Evolutionary conservation across 2,329 filamentous ascomycete species (phyloP), one percentile per base, ranked within the genome.

Genomic region (Apiospora kogelbergensis): DNA sequence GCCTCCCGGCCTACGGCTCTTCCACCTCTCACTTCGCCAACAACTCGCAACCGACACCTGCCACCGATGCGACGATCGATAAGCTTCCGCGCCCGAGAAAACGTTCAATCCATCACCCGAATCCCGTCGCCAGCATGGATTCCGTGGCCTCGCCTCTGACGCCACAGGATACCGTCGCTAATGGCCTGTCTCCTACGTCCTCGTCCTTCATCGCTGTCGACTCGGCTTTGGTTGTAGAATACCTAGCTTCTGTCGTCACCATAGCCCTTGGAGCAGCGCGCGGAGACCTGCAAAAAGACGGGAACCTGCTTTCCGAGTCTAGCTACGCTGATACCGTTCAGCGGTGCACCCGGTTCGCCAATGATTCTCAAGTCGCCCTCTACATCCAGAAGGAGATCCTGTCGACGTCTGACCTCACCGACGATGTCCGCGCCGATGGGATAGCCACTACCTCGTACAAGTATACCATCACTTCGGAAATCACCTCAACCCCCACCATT

Each of bases 311-410:
- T 71, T 94, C 94, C 69, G 86, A 90, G 76, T 81, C 85, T 69
- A 89, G 87, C 74, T 88, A 93, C 74, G 83, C 86, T 67, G 95
- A 98, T 75, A 98, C 96, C 7, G 83, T 97, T 68, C 90, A 94
- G 78, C 89, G 94, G 83, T 98, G 95, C 81, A 90, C 90, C 73
- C 91, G 95, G 76, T 98, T 98, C 81, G 94, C 94, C 69, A 90
- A 90, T 71, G 97, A 99, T 81, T 87, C 92, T 69, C 94, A 97
- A 82, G 90, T 91, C 71, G 94, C 92, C 68, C 85, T 99, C 72
- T 98, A 98, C 81, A 91, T 98, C 72, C 92, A 96, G 79, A 97
- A 98, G 82, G 93, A 95, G 78, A 78, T 91, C 72, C 82, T 87
- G 67, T 83, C 86, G 72, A 84, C 85, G 15, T 82, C 86, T 68